Evolutionary conservation across 2,329 filamentous ascomycete genomes (phyloP).

Genomic region (Aureobasidium sp.): DNA sequence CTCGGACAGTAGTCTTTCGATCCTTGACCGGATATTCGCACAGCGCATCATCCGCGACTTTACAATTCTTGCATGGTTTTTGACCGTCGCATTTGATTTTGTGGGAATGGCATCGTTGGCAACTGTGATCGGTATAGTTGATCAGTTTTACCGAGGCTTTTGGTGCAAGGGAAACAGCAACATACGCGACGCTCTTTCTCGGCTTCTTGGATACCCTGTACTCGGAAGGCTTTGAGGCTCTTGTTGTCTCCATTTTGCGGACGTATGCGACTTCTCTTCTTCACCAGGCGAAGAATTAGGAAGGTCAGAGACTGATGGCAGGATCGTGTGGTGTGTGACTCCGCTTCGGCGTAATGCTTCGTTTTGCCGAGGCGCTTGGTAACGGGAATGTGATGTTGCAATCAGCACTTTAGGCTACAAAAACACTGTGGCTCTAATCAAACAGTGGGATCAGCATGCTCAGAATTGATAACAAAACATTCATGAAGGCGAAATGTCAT

Average conservation of each 20-base stretch:
- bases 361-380: not conserved
- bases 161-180: not conserved
- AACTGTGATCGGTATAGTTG: not conserved
- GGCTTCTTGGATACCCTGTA: not conserved
- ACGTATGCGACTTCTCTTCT: too few species aligned
- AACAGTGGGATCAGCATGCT: too few species aligned
- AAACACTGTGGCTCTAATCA: too few species aligned
- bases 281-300: too few species aligned
- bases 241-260: not conserved
- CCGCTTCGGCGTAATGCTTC: not conserved
- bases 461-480: too few species aligned
- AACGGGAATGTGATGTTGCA: not conserved
- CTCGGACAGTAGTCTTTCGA: conserved; percentile 23
- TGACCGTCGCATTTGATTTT: conserved; percentile 29
- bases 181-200: conserved; percentile 8
- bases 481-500: too few species aligned
- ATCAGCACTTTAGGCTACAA: not conserved
- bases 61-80: conserved; percentile 25
- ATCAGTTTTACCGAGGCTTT: conserved; percentile 1
- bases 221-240: not conserved
- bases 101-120: conserved; percentile 12
- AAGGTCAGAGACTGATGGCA: not conserved
- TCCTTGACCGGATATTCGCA: conserved; percentile 24
- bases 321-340: not conserved
- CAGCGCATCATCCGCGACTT: conserved; percentile 13